Evolutionary conservation across 805 yeast species (phyloP), one percentile per base, ranked within the genome.

Genomic region (Candida ovalis): DNA sequence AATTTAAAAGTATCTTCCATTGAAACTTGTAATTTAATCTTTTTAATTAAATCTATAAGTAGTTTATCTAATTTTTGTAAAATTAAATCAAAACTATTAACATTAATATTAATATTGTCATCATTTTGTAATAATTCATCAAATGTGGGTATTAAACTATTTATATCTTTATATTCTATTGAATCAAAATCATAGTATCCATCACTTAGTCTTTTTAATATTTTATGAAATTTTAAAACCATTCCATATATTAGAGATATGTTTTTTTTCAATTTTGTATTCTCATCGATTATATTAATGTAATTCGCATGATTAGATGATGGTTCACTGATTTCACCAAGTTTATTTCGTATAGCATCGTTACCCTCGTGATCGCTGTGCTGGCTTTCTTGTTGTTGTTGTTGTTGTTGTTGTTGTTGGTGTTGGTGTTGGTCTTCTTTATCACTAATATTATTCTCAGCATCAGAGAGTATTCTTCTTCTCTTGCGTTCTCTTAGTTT

Each of bases 1-100:
- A 59, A 53, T 39, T 54, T 54, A 47, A 63, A 63, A 0, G 67
- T 63, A 47, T 64, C 66, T 13, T 62, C 61, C 30, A 48, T 41
- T 1, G 36, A n/a, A 19, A 51, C 52, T 21, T 58, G 60, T 8
- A 41, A 19, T 15, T 49, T 50, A 18, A 62, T 45, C 1, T 50
- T 49, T 23, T 53, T 51, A n/a, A 64, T 35, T 7, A 63, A 25
- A 12, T 49, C 47, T 5, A 56, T 36, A 18, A 59, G 50, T 25
- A 37, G 43, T 18, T 23, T 7, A 49, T 63, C 58, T 25, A 60
- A 41, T 25, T 52, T 44, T 4, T 42, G 8, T 4, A 61, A 15
- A n/a, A n/a, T n/a, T n/a, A n/a, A n/a, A n/a, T n/a, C n/a, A n/a
- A n/a, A n/a, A n/a, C n/a, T n/a, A n/a, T n/a, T n/a, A n/a, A n/a